These are phyloP conservation scores for Diaporthe vaccinii DNA, from an alignment of 2,329 filamentous ascomycete genomes.

Conservation along the genomic window DNA sequence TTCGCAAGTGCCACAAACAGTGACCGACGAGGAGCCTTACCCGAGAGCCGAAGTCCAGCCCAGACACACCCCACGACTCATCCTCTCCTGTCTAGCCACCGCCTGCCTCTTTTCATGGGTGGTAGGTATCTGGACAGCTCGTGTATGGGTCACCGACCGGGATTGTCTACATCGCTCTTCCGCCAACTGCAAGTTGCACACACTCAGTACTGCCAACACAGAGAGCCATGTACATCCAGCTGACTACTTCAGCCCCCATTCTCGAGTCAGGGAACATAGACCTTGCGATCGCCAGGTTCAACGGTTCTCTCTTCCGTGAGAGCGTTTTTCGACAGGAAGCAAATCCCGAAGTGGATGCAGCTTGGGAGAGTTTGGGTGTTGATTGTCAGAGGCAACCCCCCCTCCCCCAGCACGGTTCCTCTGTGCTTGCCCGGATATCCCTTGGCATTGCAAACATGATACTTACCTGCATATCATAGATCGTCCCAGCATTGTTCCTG, in stretches of 20 bases:
- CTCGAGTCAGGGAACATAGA: constrained; percentile 51
- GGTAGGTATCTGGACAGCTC: not conserved
- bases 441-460: not conserved
- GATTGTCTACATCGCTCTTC: not conserved
- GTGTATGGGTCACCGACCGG: not conserved
- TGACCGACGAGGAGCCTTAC: not conserved
- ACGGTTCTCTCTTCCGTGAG: constrained; percentile 69
- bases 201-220: not conserved
- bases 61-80: not conserved
- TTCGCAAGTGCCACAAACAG: not conserved
- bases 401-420: not conserved
- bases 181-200: not conserved
- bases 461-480: constrained; percentile 5
- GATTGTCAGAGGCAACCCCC: constrained; percentile 49
- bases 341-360: constrained; percentile 67
- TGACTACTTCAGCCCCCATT: constrained; percentile 48
- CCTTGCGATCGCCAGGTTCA: constrained; percentile 58
- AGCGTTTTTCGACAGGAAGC: constrained; percentile 65
- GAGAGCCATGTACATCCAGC: not conserved
- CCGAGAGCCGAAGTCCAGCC: not conserved
- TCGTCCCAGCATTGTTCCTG: not conserved
- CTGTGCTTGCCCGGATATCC: not conserved
- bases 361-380: constrained; percentile 59
- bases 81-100: no score
- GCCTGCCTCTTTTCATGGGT: not conserved